Base-by-base conservation (phyloP, 148 eudicot species). In the Rhododendron vialii region DNA sequence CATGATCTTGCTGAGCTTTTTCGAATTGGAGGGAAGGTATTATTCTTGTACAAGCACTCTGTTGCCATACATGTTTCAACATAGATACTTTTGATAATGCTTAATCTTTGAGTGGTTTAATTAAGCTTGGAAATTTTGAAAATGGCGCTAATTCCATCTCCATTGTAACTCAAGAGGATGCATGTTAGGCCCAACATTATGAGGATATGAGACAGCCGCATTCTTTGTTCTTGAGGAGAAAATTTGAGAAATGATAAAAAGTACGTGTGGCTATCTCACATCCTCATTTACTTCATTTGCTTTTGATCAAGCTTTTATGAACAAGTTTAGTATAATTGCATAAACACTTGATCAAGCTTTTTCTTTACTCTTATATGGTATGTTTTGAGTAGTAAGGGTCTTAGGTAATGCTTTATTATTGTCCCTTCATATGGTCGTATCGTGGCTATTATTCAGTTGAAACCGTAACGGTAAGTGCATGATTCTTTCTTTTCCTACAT, bases 1-100 rank as follows among this genome's bases (percentile, higher is more conserved):
- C 99, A 96, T 91, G 99, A 96, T 93, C 98, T 96, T 38, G 98
- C 98, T 4, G 98, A 96, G 91, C 95, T 96, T 83, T 96, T 96
- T 80, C 95, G 98, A 76, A 96, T 96, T 86, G 99, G 99, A 78
- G 99, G 99, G 35, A 96, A 92, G 98, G 99, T 96, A 85, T 71
- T 51, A 47, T 20, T 48, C 67, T 67, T 18, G 15, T 69, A 55
- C 26, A 26, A 80, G 59, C 87, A 85, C 14, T 50, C 17, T 13
- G 61, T 57, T 81, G 17, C 26, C 20, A 20, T 35, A 3, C 14
- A 18, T 81, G 57, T 33, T 33, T 57, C 7, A 20, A 9, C 45
- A 18, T 14, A 43, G 48, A 55, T 57, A 22, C 30, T 50, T 24
- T 36, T 4, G 38, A 7, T 51, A 53, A 8, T 38, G 24, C 4